Evolutionary conservation across 2,329 filamentous ascomycete species (phyloP).

Genomic region (Emericellopsis cladophorae): DNA sequence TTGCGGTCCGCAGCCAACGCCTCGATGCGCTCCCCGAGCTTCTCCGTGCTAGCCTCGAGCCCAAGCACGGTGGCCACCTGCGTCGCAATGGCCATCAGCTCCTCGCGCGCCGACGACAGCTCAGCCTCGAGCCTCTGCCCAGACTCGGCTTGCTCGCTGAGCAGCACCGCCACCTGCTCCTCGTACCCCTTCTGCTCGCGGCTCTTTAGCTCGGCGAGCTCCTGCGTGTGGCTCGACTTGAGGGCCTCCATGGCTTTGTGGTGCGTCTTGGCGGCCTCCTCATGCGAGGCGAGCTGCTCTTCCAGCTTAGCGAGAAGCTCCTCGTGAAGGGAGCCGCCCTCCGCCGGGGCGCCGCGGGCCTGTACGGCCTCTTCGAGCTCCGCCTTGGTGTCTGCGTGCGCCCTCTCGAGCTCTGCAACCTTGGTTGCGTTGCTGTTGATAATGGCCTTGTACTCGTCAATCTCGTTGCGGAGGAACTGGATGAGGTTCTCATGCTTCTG

Average conservation of each 20-base stretch:
- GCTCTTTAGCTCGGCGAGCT: constrained; percentile 34
- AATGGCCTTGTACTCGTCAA: constrained; percentile 68
- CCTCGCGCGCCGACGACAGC: constrained; percentile 51
- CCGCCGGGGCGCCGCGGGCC: constrained; percentile 33
- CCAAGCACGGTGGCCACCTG: constrained; percentile 49
- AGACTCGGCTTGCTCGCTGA: constrained; percentile 46
- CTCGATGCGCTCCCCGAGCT: constrained; percentile 49
- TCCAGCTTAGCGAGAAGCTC: constrained; percentile 40
- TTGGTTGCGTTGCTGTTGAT: constrained; percentile 56
- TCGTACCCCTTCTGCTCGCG: constrained; percentile 43
- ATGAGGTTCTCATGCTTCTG: constrained; percentile 47
- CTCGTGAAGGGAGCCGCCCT: constrained; percentile 31
- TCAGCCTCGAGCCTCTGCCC: constrained; percentile 46
- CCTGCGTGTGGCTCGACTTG: constrained; percentile 34
- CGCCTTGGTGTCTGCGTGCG: constrained; percentile 51
- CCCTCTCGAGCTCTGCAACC: constrained; percentile 62
- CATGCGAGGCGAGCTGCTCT: constrained; percentile 46
- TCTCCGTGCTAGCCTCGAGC: constrained; percentile 53
- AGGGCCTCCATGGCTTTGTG: constrained; percentile 37
- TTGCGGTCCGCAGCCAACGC: constrained; percentile 45
- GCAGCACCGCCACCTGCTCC: constrained; percentile 42
- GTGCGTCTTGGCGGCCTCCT: constrained; percentile 41
- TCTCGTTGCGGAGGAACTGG: constrained; percentile 53
- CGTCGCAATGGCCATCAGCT: constrained; percentile 50
- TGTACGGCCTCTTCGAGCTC: constrained; percentile 46